Evolutionary conservation across 805 yeast genomes (phyloP), one percentile per base, ranked within the genome.

Genomic region (Hanseniaspora meyeri): DNA sequence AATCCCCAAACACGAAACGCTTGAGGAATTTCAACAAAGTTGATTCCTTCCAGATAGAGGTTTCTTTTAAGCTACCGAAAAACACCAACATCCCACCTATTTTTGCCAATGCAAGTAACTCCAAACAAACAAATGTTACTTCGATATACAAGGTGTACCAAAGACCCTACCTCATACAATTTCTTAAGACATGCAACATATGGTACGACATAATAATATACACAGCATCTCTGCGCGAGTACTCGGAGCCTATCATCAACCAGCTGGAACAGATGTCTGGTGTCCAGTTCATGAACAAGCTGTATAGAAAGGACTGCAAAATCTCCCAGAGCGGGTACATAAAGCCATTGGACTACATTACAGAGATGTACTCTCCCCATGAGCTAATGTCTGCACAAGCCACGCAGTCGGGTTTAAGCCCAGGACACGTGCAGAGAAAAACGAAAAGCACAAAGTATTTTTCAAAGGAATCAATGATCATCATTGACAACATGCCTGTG

Each of bases 191-290:
- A 59, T 93, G 89, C 9, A 74, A 83, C 53, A 80, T 80, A 62
- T 91, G 97, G 97, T 93, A 79, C 70, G 85, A 88, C 62, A 72
- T 93, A 45, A 90, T 89, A 36, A 81, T 95, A 10, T 93, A 93
- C 73, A 93, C 98, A 0, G 98, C 98, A 1, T 85, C 95, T 42
- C 90, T 93, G 59, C 80, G 82, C 67, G 96, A 88, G 66, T 93
- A 93, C 65, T 97, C 98, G 0, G 98, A 93, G 65, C 97, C 98
- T 0, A 95, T 93, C 51, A 87, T 93, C 53, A 91, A 91, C 69
- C 87, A 90, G 82, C 73, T 91, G 20, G 97, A 91, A 67, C 75
- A 77, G 20, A 63, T 70, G 1, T 63, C 63, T 87, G 83, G 62
- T 59, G 74, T 63, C 65, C 69, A 64, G 74, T 67, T 71, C 81